phyloP scores from a whole-genome alignment of 23 red algal genomes.

The Gracilaria caudata region DNA sequence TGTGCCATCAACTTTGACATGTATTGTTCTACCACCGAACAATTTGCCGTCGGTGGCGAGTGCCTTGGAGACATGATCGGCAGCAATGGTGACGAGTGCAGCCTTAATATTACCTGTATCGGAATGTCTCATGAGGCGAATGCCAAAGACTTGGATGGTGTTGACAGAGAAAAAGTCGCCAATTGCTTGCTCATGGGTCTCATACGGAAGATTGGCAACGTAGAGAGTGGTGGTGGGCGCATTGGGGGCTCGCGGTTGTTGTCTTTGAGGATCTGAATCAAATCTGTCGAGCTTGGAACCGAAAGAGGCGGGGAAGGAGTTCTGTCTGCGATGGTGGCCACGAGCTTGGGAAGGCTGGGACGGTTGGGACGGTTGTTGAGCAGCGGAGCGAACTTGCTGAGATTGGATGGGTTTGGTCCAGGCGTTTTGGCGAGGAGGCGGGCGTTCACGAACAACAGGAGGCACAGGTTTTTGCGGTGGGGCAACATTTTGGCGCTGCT shows the following conservation, averaged over 20 bases:
- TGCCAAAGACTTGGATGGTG: slow-evolving; percentile 12
- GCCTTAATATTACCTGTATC: slow-evolving; percentile 50
- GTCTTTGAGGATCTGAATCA: background rate
- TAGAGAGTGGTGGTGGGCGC: slow-evolving; percentile 10
- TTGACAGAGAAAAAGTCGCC: slow-evolving; percentile 34
- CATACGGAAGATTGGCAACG: slow-evolving; percentile 32
- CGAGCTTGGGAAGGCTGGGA: background rate
- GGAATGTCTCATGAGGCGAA: slow-evolving; percentile 40
- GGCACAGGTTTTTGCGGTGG: slow-evolving; percentile 14
- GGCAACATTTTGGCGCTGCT: background rate
- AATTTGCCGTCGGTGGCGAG: slow-evolving; percentile 32
- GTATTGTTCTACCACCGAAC: slow-evolving; percentile 41
- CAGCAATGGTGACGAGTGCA: slow-evolving; percentile 46
- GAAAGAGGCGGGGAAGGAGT: slow-evolving; percentile 1
- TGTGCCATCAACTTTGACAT: slow-evolving; percentile 59
- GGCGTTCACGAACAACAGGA: background rate
- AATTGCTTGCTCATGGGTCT: slow-evolving; percentile 44
- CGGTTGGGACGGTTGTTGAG: background rate
- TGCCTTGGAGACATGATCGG: slow-evolving; percentile 27
- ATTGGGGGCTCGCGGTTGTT: background rate
- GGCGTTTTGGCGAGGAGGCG: slow-evolving; percentile 46
- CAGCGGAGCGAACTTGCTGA: slow-evolving; percentile 28
- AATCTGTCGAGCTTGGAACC: slow-evolving; percentile 17
- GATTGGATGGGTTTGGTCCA: slow-evolving; percentile 58
- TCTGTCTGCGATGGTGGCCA: slow-evolving; percentile 3